Percentiles rank a stretch among this genome's conserved stretches.
Evolutionary conservation across 129 eudicot genomes (phyloP).

Genomic region (Saposhnikovia divaricata): DNA sequence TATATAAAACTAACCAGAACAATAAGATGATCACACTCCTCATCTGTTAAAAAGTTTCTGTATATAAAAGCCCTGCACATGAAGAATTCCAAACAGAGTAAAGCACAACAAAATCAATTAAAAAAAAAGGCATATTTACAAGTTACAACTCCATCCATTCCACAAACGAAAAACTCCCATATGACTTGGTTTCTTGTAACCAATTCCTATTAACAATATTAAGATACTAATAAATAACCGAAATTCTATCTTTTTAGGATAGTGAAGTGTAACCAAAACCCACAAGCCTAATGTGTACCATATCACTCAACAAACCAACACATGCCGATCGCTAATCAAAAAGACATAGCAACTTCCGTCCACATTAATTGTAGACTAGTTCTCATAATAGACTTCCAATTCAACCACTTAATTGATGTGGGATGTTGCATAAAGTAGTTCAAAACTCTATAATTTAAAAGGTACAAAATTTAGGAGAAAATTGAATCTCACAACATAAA

Average conservation of each 20-base stretch:
- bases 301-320: neutral
- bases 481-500: no score
- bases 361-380: neutral
- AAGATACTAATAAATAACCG: no score
- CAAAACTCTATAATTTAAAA: no score
- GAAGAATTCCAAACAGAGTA: neutral
- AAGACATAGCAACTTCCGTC: neutral
- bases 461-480: no score
- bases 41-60: constrained; percentile 56
- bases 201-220: neutral
- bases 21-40: constrained; percentile 91
- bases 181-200: neutral
- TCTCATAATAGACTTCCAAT: neutral
- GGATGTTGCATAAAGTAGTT: no score
- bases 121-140: neutral
- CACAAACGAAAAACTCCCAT: neutral
- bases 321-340: neutral
- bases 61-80: constrained; percentile 58
- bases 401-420: neutral
- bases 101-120: neutral
- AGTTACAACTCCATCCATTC: neutral
- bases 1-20: constrained; percentile 33
- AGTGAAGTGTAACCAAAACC: neutral
- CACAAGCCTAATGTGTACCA: neutral
- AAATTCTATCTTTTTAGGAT: no score